phyloP scores from a whole-genome alignment of 169 alveolate species.

The Condylostoma magnum region DNA sequence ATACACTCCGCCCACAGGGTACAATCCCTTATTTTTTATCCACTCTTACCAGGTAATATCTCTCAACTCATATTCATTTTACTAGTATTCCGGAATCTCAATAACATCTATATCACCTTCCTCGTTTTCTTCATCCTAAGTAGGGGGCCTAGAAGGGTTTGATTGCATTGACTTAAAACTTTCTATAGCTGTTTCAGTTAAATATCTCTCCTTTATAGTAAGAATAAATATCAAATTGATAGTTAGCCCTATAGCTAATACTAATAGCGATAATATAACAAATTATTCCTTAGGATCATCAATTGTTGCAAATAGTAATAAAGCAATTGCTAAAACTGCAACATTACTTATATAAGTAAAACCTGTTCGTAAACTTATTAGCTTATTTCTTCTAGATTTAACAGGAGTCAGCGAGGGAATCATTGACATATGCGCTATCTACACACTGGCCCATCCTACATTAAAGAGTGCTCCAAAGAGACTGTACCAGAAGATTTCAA shows the following conservation, averaged over 20 bases:
- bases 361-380: constrained; percentile 50
- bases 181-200: constrained; percentile 25
- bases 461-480: constrained; percentile 63
- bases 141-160: neutral
- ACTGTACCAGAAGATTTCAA: constrained; percentile 36
- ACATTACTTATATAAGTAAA: constrained; percentile 52
- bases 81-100: neutral
- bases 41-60: constrained; percentile 47
- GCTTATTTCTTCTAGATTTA: constrained; percentile 46
- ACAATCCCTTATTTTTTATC: constrained; percentile 50
- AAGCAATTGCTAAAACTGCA: constrained; percentile 33
- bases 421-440: constrained; percentile 71
- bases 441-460: constrained; percentile 76
- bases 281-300: constrained; percentile 32
- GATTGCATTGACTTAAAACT: constrained; percentile 4
- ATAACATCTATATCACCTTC: neutral
- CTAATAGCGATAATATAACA: constrained; percentile 31
- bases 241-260: constrained; percentile 35
- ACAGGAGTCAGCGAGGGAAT: constrained; percentile 58
- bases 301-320: constrained; percentile 19
- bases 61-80: neutral
- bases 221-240: constrained; percentile 34
- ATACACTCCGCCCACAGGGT: constrained; percentile 50
- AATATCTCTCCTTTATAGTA: constrained; percentile 41
- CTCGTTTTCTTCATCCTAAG: neutral